Evolutionary conservation across 2,329 filamentous ascomycete genomes (phyloP).

Genomic region (Phialemonium atrogriseum): DNA sequence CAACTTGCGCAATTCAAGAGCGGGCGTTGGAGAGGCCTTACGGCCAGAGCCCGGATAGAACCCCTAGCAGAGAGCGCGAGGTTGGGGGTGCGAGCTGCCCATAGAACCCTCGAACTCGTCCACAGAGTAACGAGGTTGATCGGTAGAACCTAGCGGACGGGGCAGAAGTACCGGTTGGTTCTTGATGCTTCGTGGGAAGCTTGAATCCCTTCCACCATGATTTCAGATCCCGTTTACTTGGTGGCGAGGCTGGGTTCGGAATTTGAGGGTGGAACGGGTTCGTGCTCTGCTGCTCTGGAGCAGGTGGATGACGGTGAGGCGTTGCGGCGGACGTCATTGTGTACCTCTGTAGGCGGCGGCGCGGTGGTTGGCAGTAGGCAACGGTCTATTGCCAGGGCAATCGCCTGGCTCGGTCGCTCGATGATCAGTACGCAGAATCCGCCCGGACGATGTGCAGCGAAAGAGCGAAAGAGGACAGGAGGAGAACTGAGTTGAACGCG

Average conservation of each 20-base stretch:
- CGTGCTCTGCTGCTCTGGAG: slow-evolving; percentile 4
- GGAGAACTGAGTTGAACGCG: no score
- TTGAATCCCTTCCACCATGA: slow-evolving; percentile 99
- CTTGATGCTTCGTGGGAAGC: slow-evolving; percentile 50
- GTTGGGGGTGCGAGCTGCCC: no score
- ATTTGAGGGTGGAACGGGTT: slow-evolving; percentile 3
- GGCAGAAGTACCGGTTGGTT: slow-evolving; percentile 45
- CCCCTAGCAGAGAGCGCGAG: no score
- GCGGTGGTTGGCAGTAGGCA: slow-evolving; percentile 3
- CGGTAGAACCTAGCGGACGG: slow-evolving; percentile 14
- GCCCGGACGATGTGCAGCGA: no score
- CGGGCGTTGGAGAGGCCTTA: no score
- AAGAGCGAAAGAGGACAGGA: no score
- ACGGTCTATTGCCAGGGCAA: background rate
- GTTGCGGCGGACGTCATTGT: slow-evolving; percentile 5
- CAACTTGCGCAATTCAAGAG: slow-evolving; percentile 13
- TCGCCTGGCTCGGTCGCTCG: slow-evolving; percentile 2
- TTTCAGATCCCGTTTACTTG: slow-evolving; percentile 78
- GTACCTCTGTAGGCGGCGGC: slow-evolving; percentile 3
- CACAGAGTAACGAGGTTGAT: slow-evolving; percentile 11
- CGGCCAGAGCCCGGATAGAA: no score
- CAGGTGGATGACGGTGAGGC: background rate
- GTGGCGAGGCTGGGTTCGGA: slow-evolving; percentile 48
- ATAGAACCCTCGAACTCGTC: slow-evolving; percentile 12
- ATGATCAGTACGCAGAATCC: no score